Conservation (phyloP, 2,329 filamentous ascomycete species). For the Phyllosticta citrichinensis region DNA sequence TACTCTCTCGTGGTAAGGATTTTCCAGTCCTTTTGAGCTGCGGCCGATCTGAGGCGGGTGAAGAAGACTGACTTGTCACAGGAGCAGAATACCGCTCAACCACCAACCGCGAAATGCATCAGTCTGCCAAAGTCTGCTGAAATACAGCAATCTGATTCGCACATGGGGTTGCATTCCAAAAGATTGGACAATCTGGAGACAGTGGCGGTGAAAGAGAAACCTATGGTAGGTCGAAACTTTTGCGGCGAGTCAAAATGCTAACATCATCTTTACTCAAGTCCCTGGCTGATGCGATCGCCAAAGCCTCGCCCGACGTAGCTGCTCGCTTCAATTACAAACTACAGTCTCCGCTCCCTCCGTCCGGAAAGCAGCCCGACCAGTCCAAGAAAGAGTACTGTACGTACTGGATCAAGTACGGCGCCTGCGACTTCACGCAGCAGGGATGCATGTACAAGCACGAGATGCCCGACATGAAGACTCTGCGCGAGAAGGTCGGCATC, state of each 20-base stretch:
- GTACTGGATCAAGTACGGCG: conserved; percentile 79
- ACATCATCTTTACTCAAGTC: neutral
- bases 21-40: neutral
- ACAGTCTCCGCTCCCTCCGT: conserved; percentile 20
- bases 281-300: neutral
- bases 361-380: conserved; percentile 29
- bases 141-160: neutral
- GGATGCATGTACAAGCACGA: conserved; percentile 87
- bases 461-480: conserved; percentile 65
- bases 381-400: conserved; percentile 71
- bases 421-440: conserved; percentile 75
- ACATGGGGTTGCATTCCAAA: neutral
- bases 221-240: neutral
- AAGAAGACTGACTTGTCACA: neutral
- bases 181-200: neutral
- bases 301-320: neutral
- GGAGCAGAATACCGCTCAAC: neutral
- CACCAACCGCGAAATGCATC: neutral
- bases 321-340: neutral
- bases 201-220: neutral
- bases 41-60: neutral
- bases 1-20: neutral
- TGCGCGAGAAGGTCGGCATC: conserved; percentile 57
- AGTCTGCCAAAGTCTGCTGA: neutral
- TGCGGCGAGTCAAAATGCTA: neutral